Base-by-base conservation (phyloP, 2,329 filamentous ascomycete genomes). In the Malbranchea cinnamomea region DNA sequence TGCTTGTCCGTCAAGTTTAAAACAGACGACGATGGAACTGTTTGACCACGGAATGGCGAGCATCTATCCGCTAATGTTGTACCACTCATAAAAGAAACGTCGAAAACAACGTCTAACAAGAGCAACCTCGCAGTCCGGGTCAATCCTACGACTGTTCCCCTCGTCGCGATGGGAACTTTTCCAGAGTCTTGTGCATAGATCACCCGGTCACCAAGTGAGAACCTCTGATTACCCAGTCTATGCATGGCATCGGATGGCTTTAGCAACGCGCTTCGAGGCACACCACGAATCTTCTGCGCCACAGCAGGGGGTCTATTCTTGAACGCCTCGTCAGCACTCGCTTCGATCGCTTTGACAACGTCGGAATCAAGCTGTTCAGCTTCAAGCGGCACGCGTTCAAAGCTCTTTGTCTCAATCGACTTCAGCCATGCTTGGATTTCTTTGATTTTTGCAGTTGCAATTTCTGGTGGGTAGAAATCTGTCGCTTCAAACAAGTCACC, bases 191-290 rank as follows among this genome's bases (percentile, higher is more conserved):
- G 79, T 6, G 85, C 83, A 52, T 94, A 98, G 23, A 92, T 81
- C 14, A 98, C 72, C 13, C 91, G 78, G 53, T 98, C 85, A 31
- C 89, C 89, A 18, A 98, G 68, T 32, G 58, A 56, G 55, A 94
- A 98, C 12, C 56, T 67, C 53, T 98, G 91, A 50, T 79, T 78
- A 33, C 81, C 76, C 23, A 95, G 71, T 31, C 85, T 77, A 50
- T 94, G 81, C 53, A 94, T 85, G n/a, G 85, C 85, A 56, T 98
- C 89, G 1, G 76, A 69, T n/a, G 91, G 91, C 49, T 92, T 92
- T 47, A 98, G 65, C 11, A 98, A 63, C 6, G 84, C 89, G 42
- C 76, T 77, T 30, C 91, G 75, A 28, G 89, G 89, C 25, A 94
- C 83, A 32, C 75, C 74, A 35, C 72, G 75, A 38, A 94, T 66